phyloP scores from a whole-genome alignment of 1,284 basidiomycete genomes.

The Abortiporus biennis region DNA sequence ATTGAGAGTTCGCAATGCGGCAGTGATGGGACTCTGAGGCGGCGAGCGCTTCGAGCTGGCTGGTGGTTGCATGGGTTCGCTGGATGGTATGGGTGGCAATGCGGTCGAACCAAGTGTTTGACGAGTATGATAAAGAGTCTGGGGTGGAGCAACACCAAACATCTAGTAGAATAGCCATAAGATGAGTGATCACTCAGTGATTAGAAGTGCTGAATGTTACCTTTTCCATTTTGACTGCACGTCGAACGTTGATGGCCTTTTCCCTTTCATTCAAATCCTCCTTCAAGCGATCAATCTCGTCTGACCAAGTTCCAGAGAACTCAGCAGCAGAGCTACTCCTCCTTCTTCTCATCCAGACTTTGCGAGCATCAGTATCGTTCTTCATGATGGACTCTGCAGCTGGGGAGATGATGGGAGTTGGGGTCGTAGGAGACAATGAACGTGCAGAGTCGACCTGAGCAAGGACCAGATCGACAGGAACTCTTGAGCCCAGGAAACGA shows the following conservation, averaged over 20 bases:
- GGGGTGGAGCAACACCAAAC: slow-evolving; percentile 74
- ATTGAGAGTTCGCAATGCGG: slow-evolving; percentile 37
- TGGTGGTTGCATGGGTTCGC: too few species aligned
- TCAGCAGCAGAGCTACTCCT: slow-evolving; percentile 51
- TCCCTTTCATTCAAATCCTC: slow-evolving; percentile 64
- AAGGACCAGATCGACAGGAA: slow-evolving; percentile 63
- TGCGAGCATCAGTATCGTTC: slow-evolving; percentile 20
- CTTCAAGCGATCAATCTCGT: slow-evolving; percentile 55
- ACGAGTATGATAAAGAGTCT: slow-evolving; percentile 63
- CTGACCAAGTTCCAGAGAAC: slow-evolving; percentile 37
- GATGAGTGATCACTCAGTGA: slow-evolving; percentile 3
- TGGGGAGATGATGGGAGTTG: slow-evolving; percentile 12
- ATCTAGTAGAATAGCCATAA: slow-evolving; percentile 36
- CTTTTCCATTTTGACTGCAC: slow-evolving; percentile 82
- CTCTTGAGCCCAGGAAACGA: slow-evolving; percentile 72
- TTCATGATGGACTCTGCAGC: slow-evolving; percentile 14
- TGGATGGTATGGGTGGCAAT: background rate
- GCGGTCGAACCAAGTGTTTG: slow-evolving; percentile 25
- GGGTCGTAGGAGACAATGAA: slow-evolving; percentile 32
- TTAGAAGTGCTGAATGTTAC: slow-evolving; percentile 29
- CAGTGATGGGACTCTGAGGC: slow-evolving; percentile 14
- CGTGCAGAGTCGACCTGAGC: slow-evolving; percentile 36
- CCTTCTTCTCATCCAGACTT: slow-evolving; percentile 40
- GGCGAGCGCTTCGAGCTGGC: too few species aligned
- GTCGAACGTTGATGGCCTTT: slow-evolving; percentile 69